Evolutionary conservation across 1,139 yeast species (phyloP).

Genomic region (Hemisphaericaspora xylanilytica): DNA sequence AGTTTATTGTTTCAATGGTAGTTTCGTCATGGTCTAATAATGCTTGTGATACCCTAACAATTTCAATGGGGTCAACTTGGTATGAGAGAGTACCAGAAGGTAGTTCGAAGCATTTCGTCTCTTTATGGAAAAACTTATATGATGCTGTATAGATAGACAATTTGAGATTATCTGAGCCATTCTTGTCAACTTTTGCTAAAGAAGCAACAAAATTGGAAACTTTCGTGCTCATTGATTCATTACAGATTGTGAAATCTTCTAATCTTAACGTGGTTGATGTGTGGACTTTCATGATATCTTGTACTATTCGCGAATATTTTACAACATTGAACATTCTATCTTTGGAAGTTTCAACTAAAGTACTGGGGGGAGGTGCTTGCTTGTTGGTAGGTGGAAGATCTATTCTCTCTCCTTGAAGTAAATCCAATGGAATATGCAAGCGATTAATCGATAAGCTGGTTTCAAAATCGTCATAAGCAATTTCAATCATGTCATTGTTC

Average conservation of each 20-base stretch:
- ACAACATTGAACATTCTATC: background rate
- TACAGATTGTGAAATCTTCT: constrained; percentile 31
- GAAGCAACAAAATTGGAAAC: constrained; percentile 23
- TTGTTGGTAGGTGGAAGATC: background rate
- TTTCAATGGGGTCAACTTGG: constrained; percentile 22
- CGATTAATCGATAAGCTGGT: constrained; percentile 24
- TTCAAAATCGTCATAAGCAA: constrained; percentile 20
- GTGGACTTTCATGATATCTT: constrained; percentile 12
- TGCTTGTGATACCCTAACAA: constrained; percentile 12
- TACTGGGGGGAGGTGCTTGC: too few species aligned
- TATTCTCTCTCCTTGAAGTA: constrained; percentile 10
- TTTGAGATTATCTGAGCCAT: constrained; percentile 9
- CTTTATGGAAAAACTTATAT: constrained; percentile 28
- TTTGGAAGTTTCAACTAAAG: background rate
- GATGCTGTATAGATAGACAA: constrained; percentile 24
- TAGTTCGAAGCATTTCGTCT: constrained; percentile 32
- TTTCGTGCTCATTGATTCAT: constrained; percentile 16
- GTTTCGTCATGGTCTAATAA: constrained; percentile 12
- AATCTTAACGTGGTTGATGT: constrained; percentile 22
- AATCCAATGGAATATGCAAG: constrained; percentile 27
- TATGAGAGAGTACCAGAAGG: constrained; percentile 34
- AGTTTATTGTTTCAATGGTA: constrained; percentile 15
- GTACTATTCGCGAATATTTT: constrained; percentile 8
- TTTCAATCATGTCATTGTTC: constrained; percentile 12
- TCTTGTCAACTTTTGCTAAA: constrained; percentile 14